Percentiles rank a stretch among this genome's conserved stretches.
Evolutionary conservation across 495 filamentous ascomycete species (phyloP).

Genomic region (Acidiella bohemica): DNA sequence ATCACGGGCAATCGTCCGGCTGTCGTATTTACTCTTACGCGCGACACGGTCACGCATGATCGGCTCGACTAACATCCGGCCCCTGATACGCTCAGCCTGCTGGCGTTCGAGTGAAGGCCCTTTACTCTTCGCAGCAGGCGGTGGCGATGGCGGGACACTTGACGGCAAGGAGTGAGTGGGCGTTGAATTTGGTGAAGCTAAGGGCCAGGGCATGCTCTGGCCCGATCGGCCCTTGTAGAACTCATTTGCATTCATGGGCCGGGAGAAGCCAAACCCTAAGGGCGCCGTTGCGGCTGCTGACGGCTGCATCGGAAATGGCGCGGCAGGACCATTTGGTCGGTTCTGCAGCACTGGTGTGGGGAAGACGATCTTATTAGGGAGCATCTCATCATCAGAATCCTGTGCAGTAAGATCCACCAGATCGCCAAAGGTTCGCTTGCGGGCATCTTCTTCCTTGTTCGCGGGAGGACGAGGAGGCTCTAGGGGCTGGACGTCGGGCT

Average conservation of each 20-base stretch:
- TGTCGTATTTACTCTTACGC: slow-evolving; percentile 39
- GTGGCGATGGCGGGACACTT: not conserved
- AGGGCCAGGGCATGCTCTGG: not conserved
- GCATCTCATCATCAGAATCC: slow-evolving; percentile 32
- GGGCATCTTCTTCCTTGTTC: slow-evolving; percentile 31
- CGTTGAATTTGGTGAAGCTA: not conserved
- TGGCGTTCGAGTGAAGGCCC: slow-evolving; percentile 5
- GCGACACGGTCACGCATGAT: slow-evolving; percentile 37
- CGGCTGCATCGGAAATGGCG: not conserved
- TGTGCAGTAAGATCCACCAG: slow-evolving; percentile 35
- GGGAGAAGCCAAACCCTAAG: too few relatives aligned
- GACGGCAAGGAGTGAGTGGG: not conserved
- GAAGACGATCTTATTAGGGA: slow-evolving; percentile 18
- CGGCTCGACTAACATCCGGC: slow-evolving; percentile 27
- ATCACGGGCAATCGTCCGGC: slow-evolving; percentile 51
- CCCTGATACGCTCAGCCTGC: slow-evolving; percentile 10
- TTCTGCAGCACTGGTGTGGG: not conserved
- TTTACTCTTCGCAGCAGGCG: not conserved
- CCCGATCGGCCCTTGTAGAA: slow-evolving; percentile 1
- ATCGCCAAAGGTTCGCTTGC: slow-evolving; percentile 36
- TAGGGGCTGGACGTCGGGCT: slow-evolving; percentile 14
- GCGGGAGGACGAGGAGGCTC: slow-evolving; percentile 16
- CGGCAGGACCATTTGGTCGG: not conserved
- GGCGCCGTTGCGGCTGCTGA: not conserved
- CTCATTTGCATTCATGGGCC: slow-evolving; percentile 1